phyloP scores from a whole-genome alignment of 805 yeast genomes.

The Clavispora phyllophila region DNA sequence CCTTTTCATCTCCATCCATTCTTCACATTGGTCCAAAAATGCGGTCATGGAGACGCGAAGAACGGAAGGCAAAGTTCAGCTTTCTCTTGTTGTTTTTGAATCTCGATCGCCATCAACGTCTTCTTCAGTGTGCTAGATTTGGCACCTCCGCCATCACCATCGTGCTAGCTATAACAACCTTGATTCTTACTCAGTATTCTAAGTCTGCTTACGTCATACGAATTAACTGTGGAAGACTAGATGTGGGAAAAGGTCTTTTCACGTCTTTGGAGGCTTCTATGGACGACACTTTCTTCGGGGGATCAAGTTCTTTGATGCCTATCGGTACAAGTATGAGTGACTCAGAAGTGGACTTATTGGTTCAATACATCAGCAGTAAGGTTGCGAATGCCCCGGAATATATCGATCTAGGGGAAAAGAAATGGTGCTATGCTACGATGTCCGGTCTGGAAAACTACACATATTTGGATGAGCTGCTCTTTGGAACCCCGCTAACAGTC shows the following conservation, averaged over 20 bases:
- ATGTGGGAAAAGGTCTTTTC: slow-evolving; percentile 51
- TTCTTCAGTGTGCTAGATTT: slow-evolving; percentile 24
- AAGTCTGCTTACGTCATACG: slow-evolving; percentile 24
- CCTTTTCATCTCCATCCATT: background rate
- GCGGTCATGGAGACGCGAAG: background rate
- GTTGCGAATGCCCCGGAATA: slow-evolving; percentile 48
- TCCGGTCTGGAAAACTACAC: background rate
- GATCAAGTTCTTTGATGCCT: slow-evolving; percentile 11
- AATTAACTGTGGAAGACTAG: slow-evolving; percentile 47
- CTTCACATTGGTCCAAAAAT: background rate
- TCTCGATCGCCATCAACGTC: slow-evolving; percentile 22
- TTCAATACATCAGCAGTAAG: slow-evolving; percentile 42
- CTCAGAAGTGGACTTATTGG: slow-evolving; percentile 42
- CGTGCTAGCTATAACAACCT: slow-evolving; percentile 1
- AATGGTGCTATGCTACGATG: slow-evolving; percentile 6
- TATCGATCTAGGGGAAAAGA: slow-evolving; percentile 18
- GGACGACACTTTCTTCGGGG: background rate
- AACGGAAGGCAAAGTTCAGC: background rate
- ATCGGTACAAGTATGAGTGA: slow-evolving; percentile 38
- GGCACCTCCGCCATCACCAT: slow-evolving; percentile 11
- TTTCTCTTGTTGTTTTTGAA: slow-evolving; percentile 16
- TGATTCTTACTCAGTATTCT: slow-evolving; percentile 3
- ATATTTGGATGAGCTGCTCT: background rate
- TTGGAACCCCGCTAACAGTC: slow-evolving; percentile 4
- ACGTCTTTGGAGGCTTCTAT: slow-evolving; percentile 19